Evolutionary conservation across 768 basidiomycete species (phyloP).

Genomic region (Termitomyces sp.): DNA sequence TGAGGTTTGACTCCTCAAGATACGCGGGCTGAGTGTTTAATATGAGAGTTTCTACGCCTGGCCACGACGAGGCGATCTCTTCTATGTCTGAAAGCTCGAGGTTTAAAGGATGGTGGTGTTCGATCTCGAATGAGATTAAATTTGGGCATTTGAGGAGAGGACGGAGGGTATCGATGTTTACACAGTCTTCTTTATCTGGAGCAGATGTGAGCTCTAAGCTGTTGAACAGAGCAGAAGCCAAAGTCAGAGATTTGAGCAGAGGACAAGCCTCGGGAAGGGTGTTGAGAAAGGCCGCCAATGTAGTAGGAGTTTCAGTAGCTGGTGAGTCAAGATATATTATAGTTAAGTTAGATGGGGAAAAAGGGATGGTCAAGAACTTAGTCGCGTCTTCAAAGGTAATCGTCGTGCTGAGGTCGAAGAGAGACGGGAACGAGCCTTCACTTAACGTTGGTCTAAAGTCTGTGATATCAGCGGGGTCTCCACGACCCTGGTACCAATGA

Average conservation of each 20-base stretch:
- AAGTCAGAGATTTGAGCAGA: slow-evolving; percentile 36
- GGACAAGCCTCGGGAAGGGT: slow-evolving; percentile 42
- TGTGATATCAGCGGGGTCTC: slow-evolving; percentile 35
- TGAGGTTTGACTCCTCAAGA: slow-evolving; percentile 24
- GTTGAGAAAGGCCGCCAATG: slow-evolving; percentile 37
- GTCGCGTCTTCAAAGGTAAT: slow-evolving; percentile 37
- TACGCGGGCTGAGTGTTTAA: slow-evolving; percentile 41
- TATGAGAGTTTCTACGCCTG: slow-evolving; percentile 34
- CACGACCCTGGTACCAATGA: slow-evolving; percentile 38
- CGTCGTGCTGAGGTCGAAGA: slow-evolving; percentile 48
- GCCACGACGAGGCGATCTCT: slow-evolving; percentile 38
- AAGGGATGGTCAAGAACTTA: slow-evolving; percentile 35
- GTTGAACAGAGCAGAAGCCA: slow-evolving; percentile 28
- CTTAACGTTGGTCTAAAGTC: slow-evolving; percentile 36
- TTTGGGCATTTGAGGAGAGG: slow-evolving; percentile 29
- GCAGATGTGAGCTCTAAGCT: slow-evolving; percentile 1
- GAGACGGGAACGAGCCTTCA: slow-evolving; percentile 46
- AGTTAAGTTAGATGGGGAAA: slow-evolving; percentile 43
- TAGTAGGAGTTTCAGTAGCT: slow-evolving; percentile 33
- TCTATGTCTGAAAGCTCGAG: slow-evolving; percentile 39
- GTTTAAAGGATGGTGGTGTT: slow-evolving; percentile 31
- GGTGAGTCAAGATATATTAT: slow-evolving; percentile 48
- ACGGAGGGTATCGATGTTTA: slow-evolving; percentile 28
- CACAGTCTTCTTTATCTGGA: slow-evolving; percentile 15
- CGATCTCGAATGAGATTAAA: slow-evolving; percentile 28